These are phyloP conservation scores for Sugiyamaella marilandica DNA, from an alignment of 805 yeast species.

Conservation along the genomic window DNA sequence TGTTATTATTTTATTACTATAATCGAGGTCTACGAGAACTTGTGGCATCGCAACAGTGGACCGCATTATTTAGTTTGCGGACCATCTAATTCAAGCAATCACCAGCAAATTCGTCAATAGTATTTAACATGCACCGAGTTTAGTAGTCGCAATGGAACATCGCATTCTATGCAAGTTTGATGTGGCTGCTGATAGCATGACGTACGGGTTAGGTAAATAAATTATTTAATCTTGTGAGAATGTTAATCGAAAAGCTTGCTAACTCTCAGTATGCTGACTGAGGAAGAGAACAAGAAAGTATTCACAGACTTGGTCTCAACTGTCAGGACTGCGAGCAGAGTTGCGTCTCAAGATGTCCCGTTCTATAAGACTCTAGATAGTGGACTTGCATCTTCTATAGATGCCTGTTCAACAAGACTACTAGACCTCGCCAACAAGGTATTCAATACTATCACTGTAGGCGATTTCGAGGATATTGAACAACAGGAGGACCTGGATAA, in stretches of 20 bases:
- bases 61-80: too few species aligned
- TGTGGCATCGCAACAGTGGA: too few species aligned
- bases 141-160: too few species aligned
- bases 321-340: conserved; percentile 60
- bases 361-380: conserved; percentile 64
- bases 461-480: conserved; percentile 27
- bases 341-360: conserved; percentile 76
- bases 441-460: conserved; percentile 24
- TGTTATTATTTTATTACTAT: conserved; percentile 1
- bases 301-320: conserved; percentile 50
- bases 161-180: too few species aligned
- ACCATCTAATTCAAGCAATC: too few species aligned
- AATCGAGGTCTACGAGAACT: too few species aligned
- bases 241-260: too few species aligned
- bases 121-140: too few species aligned
- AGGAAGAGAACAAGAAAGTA: conserved; percentile 21
- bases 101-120: too few species aligned
- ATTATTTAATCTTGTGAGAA: too few species aligned
- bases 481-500: conserved; percentile 44
- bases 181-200: too few species aligned
- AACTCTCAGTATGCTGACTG: conserved; percentile 6
- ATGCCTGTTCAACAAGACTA: conserved; percentile 30
- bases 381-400: conserved; percentile 40
- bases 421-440: conserved; percentile 28
- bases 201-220: too few species aligned